phyloP scores from a whole-genome alignment of 2,329 filamentous ascomycete genomes.

The Trichocomaceae sp. region DNA sequence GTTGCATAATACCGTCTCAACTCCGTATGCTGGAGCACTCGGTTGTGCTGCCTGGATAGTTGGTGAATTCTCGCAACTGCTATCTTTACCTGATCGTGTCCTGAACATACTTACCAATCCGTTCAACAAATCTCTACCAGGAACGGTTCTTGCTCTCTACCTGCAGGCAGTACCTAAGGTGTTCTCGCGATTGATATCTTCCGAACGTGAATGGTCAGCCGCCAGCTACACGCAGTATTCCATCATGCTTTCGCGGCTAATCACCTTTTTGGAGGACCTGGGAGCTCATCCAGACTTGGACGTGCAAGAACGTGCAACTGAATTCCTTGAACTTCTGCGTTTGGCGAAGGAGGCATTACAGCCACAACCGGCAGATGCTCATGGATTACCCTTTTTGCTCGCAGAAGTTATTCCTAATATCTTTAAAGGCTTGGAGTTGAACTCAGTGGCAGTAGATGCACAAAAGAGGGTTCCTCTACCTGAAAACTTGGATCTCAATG shows the following conservation, averaged over 20 bases:
- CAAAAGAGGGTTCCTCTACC: constrained; percentile 81
- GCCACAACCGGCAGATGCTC: constrained; percentile 20
- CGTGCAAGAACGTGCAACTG: constrained; percentile 89
- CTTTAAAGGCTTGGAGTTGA: constrained; percentile 80
- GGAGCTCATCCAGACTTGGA: constrained; percentile 79
- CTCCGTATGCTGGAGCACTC: constrained; percentile 57
- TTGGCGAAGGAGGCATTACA: constrained; percentile 69
- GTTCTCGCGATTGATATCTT: constrained; percentile 64
- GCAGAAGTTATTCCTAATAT: constrained; percentile 86
- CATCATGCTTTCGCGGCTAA: constrained; percentile 71
- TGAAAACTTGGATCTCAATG: constrained; percentile 67
- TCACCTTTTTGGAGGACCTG: constrained; percentile 73
- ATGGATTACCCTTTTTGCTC: constrained; percentile 71
- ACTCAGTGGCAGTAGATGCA: constrained; percentile 77
- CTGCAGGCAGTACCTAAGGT: constrained; percentile 83
- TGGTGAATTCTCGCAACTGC: constrained; percentile 75
- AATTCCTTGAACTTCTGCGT: constrained; percentile 83
- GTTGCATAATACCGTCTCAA: constrained; percentile 53
- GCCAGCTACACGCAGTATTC: constrained; percentile 68
- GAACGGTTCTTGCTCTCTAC: constrained; percentile 67
- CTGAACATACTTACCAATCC: constrained; percentile 68
- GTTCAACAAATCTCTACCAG: constrained; percentile 51
- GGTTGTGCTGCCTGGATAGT: constrained; percentile 75
- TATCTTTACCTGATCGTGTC: constrained; percentile 63
- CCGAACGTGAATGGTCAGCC: constrained; percentile 61